A percentile compares a stretch with the other conserved stretches of the same genome.
Evolutionary conservation across 1,284 basidiomycete genomes (phyloP).

Genomic region (Ganoderma resinaceum): DNA sequence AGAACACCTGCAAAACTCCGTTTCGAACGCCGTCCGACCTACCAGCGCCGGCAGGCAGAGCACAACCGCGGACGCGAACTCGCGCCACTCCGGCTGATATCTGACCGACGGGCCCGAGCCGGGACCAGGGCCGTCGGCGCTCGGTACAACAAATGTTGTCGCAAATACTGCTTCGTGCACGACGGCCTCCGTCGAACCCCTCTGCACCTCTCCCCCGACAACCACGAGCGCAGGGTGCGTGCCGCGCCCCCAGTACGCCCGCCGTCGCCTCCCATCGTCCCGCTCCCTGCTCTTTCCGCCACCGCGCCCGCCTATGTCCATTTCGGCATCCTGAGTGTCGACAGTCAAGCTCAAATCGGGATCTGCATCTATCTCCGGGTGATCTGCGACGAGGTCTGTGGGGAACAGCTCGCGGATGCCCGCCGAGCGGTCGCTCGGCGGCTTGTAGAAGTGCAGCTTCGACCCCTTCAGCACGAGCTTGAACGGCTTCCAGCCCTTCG

Average conservation of each 20-base stretch:
- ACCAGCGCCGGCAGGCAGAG: constrained; percentile 65
- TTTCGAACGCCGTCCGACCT: constrained; percentile 64
- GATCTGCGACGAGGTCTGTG: constrained; percentile 60
- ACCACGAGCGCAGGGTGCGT: constrained; percentile 74
- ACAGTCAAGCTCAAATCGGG: constrained; percentile 27
- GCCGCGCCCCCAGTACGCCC: constrained; percentile 80
- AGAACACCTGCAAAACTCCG: constrained; percentile 72
- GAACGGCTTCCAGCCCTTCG: constrained; percentile 84
- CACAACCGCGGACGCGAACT: constrained; percentile 65
- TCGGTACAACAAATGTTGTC: constrained; percentile 58
- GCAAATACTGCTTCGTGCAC: constrained; percentile 82
- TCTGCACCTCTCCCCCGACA: constrained; percentile 55
- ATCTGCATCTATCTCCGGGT: constrained; percentile 50
- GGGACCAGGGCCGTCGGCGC: constrained; percentile 11
- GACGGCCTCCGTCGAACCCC: constrained; percentile 77
- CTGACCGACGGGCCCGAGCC: constrained; percentile 6
- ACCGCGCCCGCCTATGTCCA: constrained; percentile 36
- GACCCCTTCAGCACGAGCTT: constrained; percentile 82
- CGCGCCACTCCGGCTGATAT: constrained; percentile 54
- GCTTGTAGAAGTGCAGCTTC: constrained; percentile 85
- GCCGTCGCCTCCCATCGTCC: constrained; percentile 59
- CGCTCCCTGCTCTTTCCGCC: constrained; percentile 37
- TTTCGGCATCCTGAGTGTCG: constrained; percentile 45
- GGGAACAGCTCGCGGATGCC: constrained; percentile 79
- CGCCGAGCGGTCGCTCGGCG: constrained; percentile 67